Conservation (phyloP, 306 rosid genomes). For the Rosa persica region DNA sequence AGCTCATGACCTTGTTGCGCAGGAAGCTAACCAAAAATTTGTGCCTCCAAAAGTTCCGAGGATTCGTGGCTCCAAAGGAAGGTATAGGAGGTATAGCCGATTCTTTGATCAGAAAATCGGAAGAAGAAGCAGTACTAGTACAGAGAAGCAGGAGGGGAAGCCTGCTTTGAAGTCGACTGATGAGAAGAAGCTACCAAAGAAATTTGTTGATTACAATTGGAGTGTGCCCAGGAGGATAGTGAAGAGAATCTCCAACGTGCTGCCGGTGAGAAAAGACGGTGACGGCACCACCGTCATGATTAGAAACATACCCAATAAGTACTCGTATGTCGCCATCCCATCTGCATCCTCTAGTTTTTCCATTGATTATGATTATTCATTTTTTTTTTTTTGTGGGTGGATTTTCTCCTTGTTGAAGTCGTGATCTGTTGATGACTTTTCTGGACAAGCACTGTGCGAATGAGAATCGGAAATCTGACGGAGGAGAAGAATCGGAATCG, state of each 20-base stretch:
- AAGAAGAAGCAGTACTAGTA: neutral
- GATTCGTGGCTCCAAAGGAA: neutral
- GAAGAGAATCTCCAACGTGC: neutral
- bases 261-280: conserved; percentile 13
- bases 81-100: neutral
- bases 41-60: neutral
- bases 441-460: conserved; percentile 42
- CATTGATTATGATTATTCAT: neutral
- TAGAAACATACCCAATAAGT: conserved; percentile 52
- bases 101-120: neutral
- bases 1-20: neutral
- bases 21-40: neutral
- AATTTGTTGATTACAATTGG: neutral
- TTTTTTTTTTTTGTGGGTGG: neutral
- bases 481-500: conserved; percentile 9
- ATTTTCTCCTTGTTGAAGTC: conserved; percentile 21
- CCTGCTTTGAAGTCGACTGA: neutral
- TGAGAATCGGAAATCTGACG: conserved; percentile 17
- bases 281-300: conserved; percentile 53
- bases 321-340: conserved; percentile 35
- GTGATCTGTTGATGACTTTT: conserved; percentile 37
- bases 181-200: neutral
- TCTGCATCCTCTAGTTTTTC: neutral
- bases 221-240: neutral
- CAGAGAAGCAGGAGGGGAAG: neutral